A percentile compares a stretch with the other conserved stretches of the same genome.
Evolutionary conservation across 2,329 filamentous ascomycete genomes (phyloP).

Genomic region (Penicillium psychrosexuale): DNA sequence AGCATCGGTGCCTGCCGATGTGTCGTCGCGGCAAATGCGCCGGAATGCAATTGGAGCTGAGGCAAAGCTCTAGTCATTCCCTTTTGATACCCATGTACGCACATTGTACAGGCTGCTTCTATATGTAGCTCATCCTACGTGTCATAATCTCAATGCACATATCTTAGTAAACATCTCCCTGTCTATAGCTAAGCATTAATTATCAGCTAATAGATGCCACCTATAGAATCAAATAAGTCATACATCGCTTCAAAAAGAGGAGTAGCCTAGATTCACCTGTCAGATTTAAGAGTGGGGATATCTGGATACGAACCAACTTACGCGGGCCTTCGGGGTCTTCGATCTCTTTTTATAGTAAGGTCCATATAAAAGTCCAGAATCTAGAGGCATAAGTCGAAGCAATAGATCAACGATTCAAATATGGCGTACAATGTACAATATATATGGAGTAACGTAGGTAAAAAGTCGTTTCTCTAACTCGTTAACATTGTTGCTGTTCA

Average conservation of each 20-base stretch:
- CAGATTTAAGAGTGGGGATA: not conserved
- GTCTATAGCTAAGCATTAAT: not conserved
- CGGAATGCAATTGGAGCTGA: constrained; percentile 37
- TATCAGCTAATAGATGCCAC: not conserved
- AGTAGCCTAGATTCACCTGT: not conserved
- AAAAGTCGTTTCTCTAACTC: not conserved
- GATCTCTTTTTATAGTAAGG: not conserved
- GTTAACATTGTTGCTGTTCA: not conserved
- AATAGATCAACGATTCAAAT: no score
- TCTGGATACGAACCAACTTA: not conserved
- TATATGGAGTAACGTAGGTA: not conserved
- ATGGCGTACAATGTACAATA: not conserved
- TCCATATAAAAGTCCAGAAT: not conserved
- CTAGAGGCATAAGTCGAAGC: no score
- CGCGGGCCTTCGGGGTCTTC: no score
- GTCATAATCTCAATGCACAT: not conserved
- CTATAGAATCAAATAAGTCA: no score
- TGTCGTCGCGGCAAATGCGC: constrained; percentile 37
- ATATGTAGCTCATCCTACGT: not conserved
- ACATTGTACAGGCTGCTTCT: not conserved
- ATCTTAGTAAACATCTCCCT: not conserved
- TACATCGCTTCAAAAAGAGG: not conserved
- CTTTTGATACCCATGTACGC: constrained; percentile 2
- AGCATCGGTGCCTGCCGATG: constrained; percentile 25
- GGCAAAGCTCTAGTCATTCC: constrained; percentile 28